Evolutionary conservation across 2,329 filamentous ascomycete species (phyloP), one percentile per base, ranked within the genome.

Genomic region (Cladosporium colombiae): DNA sequence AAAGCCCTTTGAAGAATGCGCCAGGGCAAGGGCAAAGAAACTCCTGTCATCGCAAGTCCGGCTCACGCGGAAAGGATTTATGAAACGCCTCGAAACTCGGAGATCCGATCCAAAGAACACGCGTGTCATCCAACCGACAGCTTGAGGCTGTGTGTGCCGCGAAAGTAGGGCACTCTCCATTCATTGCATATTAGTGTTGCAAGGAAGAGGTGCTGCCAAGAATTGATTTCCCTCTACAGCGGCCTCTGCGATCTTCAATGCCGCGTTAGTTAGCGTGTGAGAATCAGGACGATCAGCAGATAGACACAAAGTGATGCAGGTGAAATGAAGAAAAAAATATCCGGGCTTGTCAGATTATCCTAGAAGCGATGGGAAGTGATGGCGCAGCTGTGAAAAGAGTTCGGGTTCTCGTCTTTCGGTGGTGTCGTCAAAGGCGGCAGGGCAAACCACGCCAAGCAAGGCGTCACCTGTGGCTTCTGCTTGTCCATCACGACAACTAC

Each of bases 21-120:
- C 21, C 21, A 46, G 37, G 56, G 56, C 56, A 46, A 29, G 27
- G 40, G 40, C 40, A 40, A 16, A 37, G 13, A 16, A 4, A 18
- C 31, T 57, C 55, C 55, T 57, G 27, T 57, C 55, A 57, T 57
- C 37, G 40, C 33, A 35, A 37, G 21, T n/a, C 31, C 53, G 31
- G 53, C 53, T 58, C 23, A 23, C 35, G 16, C 27, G 56, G 35
- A 46, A 44, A 16, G 6, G n/a, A 27, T 10, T 27, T 2, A 27
- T 59, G 56, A 59, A 59, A 59, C 56, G 25, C 25, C 56, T 46
- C 23, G 37, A 35, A 11, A 8, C 21, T 58, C 56, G 23, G 35
- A 29, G 14, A 46, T 16, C 23, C 23, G n/a, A n/a, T 13, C 55
- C 33, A 57, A 57, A 33, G 29, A 7, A 21, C n/a, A 33, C 27